Evolutionary conservation across 306 rosid species (phyloP).

Genomic region (Cucurbita ficifolia): DNA sequence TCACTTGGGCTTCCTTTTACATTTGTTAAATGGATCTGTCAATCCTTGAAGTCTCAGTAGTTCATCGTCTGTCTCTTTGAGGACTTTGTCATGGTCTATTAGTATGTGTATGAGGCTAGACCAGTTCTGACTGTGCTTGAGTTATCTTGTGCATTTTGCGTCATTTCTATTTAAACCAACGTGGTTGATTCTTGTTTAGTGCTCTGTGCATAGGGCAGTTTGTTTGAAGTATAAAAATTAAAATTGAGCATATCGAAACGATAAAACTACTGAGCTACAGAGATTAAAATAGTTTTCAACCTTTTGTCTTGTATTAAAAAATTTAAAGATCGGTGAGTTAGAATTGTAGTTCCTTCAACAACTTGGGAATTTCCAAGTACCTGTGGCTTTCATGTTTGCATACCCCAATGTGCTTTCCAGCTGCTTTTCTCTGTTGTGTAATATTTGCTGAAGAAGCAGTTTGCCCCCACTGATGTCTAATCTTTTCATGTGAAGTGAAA

Average conservation of each 20-base stretch:
- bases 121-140: not conserved
- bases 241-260: not conserved
- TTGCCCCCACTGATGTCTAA: not conserved
- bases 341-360: not conserved
- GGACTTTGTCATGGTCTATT: slow-evolving; percentile 4
- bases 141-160: not conserved
- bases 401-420: not conserved
- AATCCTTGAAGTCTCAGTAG: slow-evolving; percentile 27
- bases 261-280: not conserved
- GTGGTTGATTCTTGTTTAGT: too few species aligned
- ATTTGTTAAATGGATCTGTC: slow-evolving; percentile 20
- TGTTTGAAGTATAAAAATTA: too few species aligned
- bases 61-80: slow-evolving; percentile 8
- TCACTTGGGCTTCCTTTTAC: slow-evolving; percentile 62
- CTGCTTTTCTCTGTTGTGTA: not conserved
- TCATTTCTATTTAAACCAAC: not conserved
- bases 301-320: not conserved
- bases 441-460: not conserved
- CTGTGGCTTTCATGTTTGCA: not conserved
- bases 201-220: not conserved
- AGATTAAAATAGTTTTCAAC: not conserved
- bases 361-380: not conserved
- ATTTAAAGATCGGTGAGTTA: not conserved
- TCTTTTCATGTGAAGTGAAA: not conserved
- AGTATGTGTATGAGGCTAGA: not conserved